Evolutionary conservation across 352 stramenopile species (phyloP), one percentile per base, ranked within the genome.

Genomic region (Phytophthora pluvialis): DNA sequence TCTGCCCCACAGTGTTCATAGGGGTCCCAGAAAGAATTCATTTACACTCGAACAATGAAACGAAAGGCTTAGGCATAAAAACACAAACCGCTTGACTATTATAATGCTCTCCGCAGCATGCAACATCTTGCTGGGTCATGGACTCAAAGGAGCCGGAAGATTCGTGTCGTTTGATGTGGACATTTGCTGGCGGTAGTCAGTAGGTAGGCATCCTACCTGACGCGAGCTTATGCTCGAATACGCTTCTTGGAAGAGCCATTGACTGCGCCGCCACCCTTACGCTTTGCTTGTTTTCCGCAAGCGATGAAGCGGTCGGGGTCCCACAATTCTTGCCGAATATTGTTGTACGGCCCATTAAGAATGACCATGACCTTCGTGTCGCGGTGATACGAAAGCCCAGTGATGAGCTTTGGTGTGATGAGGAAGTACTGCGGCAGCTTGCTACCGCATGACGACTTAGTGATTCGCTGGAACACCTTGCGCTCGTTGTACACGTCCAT

Each of bases 401-500:
- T 94, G 64, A 96, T 94, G 32, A 96, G 85, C 67, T 96, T 96
- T 26, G 89, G 89, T 31, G 89, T 95, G 60, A 96, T 94, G 42
- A 96, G 70, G 70, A 96, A 96, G 49, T 96, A 96, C 63, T 96
- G 89, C 13, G 89, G 87, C 40, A 95, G 36, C 50, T 93, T 93
- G 59, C 72, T 85, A n/a, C 89, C 89, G 39, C 89, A 96, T 4
- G 89, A 91, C 32, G 86, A 93, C 64, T 91, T 90, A 16, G 86
- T 95, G 58, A 96, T 95, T 4, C 87, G 87, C 33, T 92, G 78
- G 71, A 96, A 96, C 25, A 96, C 87, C 60, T 95, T 95, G 47
- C 89, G 83, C 57, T 96, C 89, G 53, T 96, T 96, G 73, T 94
- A 92, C 29, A 93, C 83, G 46, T 96, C 89, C 89, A 96, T 96